These are phyloP conservation scores for Aspergillus terreus DNA, from an alignment of 2,329 filamentous ascomycete genomes.

Conservation along the genomic window DNA sequence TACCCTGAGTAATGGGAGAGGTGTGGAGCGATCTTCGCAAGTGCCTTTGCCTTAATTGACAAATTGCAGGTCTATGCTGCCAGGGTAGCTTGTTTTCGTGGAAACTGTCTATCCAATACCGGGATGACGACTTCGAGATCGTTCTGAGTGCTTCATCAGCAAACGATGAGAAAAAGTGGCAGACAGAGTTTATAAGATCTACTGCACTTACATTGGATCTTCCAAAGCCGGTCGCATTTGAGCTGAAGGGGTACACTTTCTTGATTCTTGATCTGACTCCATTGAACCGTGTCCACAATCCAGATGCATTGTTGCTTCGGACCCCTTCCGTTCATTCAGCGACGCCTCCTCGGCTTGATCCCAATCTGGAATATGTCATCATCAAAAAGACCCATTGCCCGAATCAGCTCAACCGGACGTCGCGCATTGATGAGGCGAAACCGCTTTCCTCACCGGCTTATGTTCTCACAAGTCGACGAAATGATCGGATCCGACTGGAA, in stretches of 20 bases:
- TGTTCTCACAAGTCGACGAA: conserved; percentile 68
- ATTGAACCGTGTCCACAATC: conserved; percentile 71
- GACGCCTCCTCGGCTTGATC: conserved; percentile 67
- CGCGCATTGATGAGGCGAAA: conserved; percentile 53
- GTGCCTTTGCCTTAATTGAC: conserved; percentile 8
- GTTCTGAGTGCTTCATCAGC: conserved; percentile 82
- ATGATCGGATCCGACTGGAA: conserved; percentile 75
- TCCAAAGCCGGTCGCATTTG: conserved; percentile 40
- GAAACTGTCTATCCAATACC: conserved; percentile 82
- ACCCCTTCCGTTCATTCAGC: conserved; percentile 72
- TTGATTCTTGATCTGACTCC: conserved; percentile 68
- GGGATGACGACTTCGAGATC: conserved; percentile 75
- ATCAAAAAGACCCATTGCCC: conserved; percentile 77
- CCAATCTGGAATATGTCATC: conserved; percentile 69
- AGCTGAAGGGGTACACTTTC: conserved; percentile 26
- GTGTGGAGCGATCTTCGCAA: conserved; percentile 17
- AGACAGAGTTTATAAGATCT: conserved; percentile 58
- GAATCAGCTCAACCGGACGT: conserved; percentile 52
- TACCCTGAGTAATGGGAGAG: conserved; percentile 32
- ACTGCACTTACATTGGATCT: conserved; percentile 50
- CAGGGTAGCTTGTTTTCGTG: conserved; percentile 83
- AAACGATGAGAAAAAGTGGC: conserved; percentile 78
- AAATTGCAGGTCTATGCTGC: conserved; percentile 71
- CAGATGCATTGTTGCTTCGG: conserved; percentile 56
- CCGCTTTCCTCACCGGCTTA: conserved; percentile 66